phyloP scores from a whole-genome alignment of 1,284 basidiomycete species.

The Ceratobasidium sp. region DNA sequence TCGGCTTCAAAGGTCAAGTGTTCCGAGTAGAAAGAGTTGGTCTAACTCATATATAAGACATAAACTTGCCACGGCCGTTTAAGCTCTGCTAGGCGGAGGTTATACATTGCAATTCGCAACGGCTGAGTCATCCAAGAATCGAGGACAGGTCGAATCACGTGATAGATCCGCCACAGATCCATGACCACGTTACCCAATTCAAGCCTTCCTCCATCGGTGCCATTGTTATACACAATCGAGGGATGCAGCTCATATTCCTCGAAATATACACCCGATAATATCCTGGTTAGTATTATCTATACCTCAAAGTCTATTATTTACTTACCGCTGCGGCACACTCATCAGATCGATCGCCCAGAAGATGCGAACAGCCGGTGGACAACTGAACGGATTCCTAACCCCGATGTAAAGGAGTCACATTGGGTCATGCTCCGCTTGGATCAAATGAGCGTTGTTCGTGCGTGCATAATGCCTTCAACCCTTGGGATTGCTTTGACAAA shows the following conservation, averaged over 20 bases:
- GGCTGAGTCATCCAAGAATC: no score
- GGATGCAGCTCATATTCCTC: slow-evolving; percentile 46
- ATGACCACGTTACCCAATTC: slow-evolving; percentile 50
- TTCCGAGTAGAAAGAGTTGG: no score
- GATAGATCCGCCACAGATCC: no score
- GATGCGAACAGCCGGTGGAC: slow-evolving; percentile 48
- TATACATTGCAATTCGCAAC: no score
- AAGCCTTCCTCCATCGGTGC: slow-evolving; percentile 16
- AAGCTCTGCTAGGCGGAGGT: no score
- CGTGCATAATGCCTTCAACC: slow-evolving; percentile 1
- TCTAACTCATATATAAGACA: no score
- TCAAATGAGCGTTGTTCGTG: slow-evolving; percentile 43
- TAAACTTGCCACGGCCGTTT: no score
- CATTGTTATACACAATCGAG: slow-evolving; percentile 44
- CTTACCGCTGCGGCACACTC: neutral
- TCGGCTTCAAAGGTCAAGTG: neutral
- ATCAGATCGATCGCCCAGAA: slow-evolving; percentile 38
- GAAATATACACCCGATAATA: slow-evolving; percentile 47
- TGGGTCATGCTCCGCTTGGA: slow-evolving; percentile 49
- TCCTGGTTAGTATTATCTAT: slow-evolving; percentile 11
- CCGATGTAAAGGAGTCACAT: slow-evolving; percentile 38
- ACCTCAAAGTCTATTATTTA: neutral
- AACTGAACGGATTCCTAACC: slow-evolving; percentile 39
- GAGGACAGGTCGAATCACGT: no score
- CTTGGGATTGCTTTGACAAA: neutral